Conservation (phyloP, 257 asterid species). For the Anisodus acutangulus region DNA sequence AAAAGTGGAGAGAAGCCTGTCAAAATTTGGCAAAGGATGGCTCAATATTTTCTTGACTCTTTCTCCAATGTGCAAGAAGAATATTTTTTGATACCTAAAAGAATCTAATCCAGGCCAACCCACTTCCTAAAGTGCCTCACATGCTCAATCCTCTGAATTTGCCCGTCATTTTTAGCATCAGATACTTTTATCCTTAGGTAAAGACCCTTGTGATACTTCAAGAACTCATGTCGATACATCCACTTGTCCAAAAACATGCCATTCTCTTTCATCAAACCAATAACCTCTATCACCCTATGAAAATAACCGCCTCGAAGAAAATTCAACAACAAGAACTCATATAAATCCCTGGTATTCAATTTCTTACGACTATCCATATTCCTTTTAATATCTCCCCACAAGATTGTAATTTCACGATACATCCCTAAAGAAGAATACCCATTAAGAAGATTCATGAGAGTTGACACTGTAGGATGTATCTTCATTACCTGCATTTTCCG, state of each 20-base stretch:
- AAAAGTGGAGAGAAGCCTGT: constrained; percentile 12
- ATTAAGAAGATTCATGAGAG: constrained; percentile 56
- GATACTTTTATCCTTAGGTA: constrained; percentile 54
- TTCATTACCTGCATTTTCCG: constrained; percentile 70
- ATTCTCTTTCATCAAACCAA: constrained; percentile 61
- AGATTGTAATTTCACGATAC: constrained; percentile 76
- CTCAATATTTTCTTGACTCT: not conserved
- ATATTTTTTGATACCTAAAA: not conserved
- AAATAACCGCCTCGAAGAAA: constrained; percentile 88
- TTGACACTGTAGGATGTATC: constrained; percentile 61
- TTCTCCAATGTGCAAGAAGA: not conserved
- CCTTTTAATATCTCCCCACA: constrained; percentile 92
- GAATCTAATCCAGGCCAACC: constrained; percentile 53
- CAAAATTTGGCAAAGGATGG: constrained; percentile 17
- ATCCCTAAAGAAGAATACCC: constrained; percentile 68
- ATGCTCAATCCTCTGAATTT: constrained; percentile 68
- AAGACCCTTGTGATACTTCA: constrained; percentile 78
- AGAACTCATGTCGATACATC: constrained; percentile 64
- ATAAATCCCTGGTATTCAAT: constrained; percentile 59
- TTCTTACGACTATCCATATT: constrained; percentile 44
- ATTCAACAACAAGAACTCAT: constrained; percentile 63
- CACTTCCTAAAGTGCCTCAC: constrained; percentile 76
- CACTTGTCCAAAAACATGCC: constrained; percentile 75
- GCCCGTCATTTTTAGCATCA: constrained; percentile 69
- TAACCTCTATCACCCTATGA: constrained; percentile 84